Evolutionary conservation across 2,329 filamentous ascomycete species (phyloP), one percentile per base, ranked within the genome.

Genomic region (Cytospora schulzeri): DNA sequence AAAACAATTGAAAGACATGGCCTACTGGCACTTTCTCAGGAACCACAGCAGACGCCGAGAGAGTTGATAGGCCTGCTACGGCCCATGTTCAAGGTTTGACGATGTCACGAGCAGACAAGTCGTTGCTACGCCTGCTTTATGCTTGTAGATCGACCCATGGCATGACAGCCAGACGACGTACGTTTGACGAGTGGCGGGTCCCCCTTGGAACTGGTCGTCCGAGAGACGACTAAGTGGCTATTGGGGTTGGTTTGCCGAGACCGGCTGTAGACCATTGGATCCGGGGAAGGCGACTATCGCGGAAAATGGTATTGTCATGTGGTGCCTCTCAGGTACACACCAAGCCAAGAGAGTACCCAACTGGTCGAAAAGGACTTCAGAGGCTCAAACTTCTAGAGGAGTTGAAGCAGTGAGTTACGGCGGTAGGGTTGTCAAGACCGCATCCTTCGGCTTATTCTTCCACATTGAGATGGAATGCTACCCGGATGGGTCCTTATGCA

Each of bases 71-170:
- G 52, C 48, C 41, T 56, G 52, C 22, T 3, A 28, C 9, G 7
- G 22, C 38, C 12, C 41, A 7, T 22, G 38, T 26, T 22, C 41
- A n/a, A 51, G 53, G 8, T 51, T 56, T 56, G 60, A 22, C 45
- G n/a, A 48, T 48, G 38, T 38, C 33, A 24, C 35, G 53, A 48
- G 48, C 62, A 60, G 56, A n/a, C 62, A 60, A 41, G n/a, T 50
- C n/a, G 56, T 48, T 60, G 56, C 29, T 55, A 53, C 50, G 33
- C 35, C 38, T 56, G 60, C n/a, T 56, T 56, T 62, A 45, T 51
- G 28, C 52, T 35, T 62, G 52, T 51, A 62, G 52, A 48, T 56
- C 55, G 52, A 50, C 45, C 52, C 33, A 41, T 62, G 60, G 52
- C 38, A 31, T 62, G 52, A 56, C 52, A 29, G 55, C 41, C 55